These are phyloP conservation scores for Sporisorium sorghi DNA, from an alignment of 1,284 basidiomycete genomes.

Conservation along the genomic window DNA sequence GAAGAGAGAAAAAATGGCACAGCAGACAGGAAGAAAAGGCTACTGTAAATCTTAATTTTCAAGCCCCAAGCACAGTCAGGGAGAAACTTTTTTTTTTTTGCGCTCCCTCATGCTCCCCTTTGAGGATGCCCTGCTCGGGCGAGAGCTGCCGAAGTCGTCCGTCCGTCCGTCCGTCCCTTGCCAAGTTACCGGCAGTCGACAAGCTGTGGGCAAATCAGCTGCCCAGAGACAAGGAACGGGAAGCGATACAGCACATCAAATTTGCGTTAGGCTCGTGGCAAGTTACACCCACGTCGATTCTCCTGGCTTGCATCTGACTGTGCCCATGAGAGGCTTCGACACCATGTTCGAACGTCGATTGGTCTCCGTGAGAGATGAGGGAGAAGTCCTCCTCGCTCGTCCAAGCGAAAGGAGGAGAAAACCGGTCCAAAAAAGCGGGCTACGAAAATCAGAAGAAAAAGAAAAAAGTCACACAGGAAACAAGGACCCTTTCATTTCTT, in stretches of 20 bases:
- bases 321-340: too few species aligned
- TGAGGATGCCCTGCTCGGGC: constrained; percentile 19
- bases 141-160: constrained; percentile 25
- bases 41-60: constrained; percentile 1
- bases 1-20: neutral
- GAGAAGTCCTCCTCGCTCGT: too few species aligned
- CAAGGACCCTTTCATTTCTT: neutral
- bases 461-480: neutral
- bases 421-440: constrained; percentile 1
- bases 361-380: too few species aligned
- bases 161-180: neutral
- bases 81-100: neutral
- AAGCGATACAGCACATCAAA: too few species aligned
- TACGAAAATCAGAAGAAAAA: neutral
- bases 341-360: too few species aligned
- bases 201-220: neutral
- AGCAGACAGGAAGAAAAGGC: neutral
- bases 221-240: too few species aligned
- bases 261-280: too few species aligned
- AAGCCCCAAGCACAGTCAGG: neutral
- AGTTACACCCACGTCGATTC: too few species aligned
- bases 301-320: too few species aligned
- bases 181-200: neutral
- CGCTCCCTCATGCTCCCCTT: neutral
- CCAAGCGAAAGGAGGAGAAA: neutral